Evolutionary conservation across 208 protist genomes (phyloP).

Genomic region (Leishmania amazonensis): DNA sequence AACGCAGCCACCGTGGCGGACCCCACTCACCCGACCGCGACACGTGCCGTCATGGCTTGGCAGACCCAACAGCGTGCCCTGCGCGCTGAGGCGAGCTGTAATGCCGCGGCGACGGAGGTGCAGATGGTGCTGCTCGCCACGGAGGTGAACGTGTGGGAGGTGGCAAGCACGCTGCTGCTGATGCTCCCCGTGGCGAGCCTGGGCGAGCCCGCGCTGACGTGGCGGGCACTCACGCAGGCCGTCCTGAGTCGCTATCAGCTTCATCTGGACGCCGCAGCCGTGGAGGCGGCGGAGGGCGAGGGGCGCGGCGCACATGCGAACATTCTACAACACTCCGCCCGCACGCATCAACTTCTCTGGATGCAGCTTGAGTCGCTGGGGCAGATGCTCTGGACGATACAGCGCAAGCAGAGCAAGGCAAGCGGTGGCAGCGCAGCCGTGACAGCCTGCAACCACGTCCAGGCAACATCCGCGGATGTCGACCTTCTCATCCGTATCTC

Average conservation of each 20-base stretch:
- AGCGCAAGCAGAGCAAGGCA: constrained; percentile 66
- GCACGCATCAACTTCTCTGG: constrained; percentile 59
- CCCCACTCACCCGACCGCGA: neutral
- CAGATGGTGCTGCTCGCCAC: constrained; percentile 69
- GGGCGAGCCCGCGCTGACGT: constrained; percentile 54
- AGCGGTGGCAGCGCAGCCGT: constrained; percentile 13
- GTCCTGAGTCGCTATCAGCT: constrained; percentile 45
- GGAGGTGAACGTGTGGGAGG: constrained; percentile 71
- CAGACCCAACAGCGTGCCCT: constrained; percentile 44
- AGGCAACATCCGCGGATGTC: constrained; percentile 48
- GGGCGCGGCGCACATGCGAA: neutral
- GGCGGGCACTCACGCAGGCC: constrained; percentile 53
- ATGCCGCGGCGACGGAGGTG: constrained; percentile 51
- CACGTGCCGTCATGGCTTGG: constrained; percentile 34
- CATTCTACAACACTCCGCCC: constrained; percentile 39
- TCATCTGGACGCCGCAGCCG: constrained; percentile 32
- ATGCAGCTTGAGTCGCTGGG: constrained; percentile 70
- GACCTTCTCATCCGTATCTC: constrained; percentile 63
- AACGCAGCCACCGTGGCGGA: neutral
- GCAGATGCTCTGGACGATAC: constrained; percentile 79
- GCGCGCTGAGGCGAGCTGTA: constrained; percentile 37
- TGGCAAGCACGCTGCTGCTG: constrained; percentile 67
- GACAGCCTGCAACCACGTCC: constrained; percentile 39
- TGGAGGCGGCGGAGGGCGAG: neutral
- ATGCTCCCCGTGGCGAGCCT: constrained; percentile 67